A percentile compares a stretch with the other conserved stretches of the same genome.
phyloP scores from a whole-genome alignment of 768 basidiomycete species.

The Galerina marginata region DNA sequence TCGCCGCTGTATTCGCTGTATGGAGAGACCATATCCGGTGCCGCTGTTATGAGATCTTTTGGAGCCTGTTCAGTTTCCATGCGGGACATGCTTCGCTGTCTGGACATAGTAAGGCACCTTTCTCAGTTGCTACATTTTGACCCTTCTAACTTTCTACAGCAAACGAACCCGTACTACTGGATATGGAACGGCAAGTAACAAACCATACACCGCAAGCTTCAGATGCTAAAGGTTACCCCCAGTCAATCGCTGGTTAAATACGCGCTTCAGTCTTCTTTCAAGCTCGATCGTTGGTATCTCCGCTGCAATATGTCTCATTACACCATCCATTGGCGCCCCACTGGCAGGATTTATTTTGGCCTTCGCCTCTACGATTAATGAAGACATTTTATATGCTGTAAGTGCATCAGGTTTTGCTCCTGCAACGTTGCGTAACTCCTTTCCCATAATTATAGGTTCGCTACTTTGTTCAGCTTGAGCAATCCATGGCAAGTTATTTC shows the following conservation, averaged over 20 bases:
- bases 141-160: neutral
- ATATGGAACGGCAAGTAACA: neutral
- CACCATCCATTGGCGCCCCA: neutral
- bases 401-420: neutral
- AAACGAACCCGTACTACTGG: conserved; percentile 1
- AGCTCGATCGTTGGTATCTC: neutral
- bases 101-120: conserved; percentile 63
- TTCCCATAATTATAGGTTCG: neutral
- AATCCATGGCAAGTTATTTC: conserved; percentile 1
- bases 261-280: conserved; percentile 1
- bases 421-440: too few species aligned
- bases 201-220: neutral
- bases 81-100: conserved; percentile 77
- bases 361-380: conserved; percentile 2
- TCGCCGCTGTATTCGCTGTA: conserved; percentile 43
- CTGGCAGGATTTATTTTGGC: neutral
- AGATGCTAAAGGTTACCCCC: neutral
- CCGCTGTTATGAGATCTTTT: conserved; percentile 68
- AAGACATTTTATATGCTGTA: conserved; percentile 1
- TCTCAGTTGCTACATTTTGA: neutral
- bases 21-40: conserved; percentile 42
- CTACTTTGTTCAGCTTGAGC: conserved; percentile 1
- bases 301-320: neutral
- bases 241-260: conserved; percentile 4
- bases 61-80: conserved; percentile 84